A percentile compares a stretch with the other conserved stretches of the same genome.
Evolutionary conservation across 2,329 filamentous ascomycete species (phyloP).

Genomic region (Alternaria brassicae): DNA sequence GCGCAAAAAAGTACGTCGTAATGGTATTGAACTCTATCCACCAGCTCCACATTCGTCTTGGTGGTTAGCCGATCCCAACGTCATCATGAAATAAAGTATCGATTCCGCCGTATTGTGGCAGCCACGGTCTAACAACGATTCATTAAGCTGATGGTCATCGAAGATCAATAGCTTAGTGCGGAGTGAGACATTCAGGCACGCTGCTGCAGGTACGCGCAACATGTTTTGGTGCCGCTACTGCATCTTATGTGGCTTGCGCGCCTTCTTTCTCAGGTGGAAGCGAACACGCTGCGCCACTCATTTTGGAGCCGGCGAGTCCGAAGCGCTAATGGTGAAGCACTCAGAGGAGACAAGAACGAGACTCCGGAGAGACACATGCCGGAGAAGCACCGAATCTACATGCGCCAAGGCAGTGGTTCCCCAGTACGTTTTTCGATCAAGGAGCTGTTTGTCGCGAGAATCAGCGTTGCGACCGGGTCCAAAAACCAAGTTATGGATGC

Average conservation of each 20-base stretch:
- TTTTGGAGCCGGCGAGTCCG: slow-evolving; percentile 37
- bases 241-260: slow-evolving; percentile 34
- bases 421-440: not conserved
- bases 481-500: not conserved
- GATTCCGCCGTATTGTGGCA: not conserved
- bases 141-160: slow-evolving; percentile 4
- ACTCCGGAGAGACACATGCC: not conserved
- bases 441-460: not conserved
- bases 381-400: slow-evolving; percentile 3
- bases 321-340: slow-evolving; percentile 12
- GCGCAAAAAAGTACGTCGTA: slow-evolving; percentile 1
- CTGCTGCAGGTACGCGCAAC: slow-evolving; percentile 46
- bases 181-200: slow-evolving; percentile 16
- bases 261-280: slow-evolving; percentile 19
- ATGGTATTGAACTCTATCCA: slow-evolving; percentile 20
- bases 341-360: not conserved
- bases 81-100: not conserved
- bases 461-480: not conserved
- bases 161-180: slow-evolving; percentile 7
- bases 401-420: slow-evolving; percentile 13
- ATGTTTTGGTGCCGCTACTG: slow-evolving; percentile 19
- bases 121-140: not conserved
- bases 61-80: slow-evolving; percentile 3
- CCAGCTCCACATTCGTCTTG: not conserved
- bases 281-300: slow-evolving; percentile 37